Percentiles rank a stretch among this genome's conserved stretches.
Conservation (phyloP, 257 asterid species). For the Prunella vulgaris region DNA sequence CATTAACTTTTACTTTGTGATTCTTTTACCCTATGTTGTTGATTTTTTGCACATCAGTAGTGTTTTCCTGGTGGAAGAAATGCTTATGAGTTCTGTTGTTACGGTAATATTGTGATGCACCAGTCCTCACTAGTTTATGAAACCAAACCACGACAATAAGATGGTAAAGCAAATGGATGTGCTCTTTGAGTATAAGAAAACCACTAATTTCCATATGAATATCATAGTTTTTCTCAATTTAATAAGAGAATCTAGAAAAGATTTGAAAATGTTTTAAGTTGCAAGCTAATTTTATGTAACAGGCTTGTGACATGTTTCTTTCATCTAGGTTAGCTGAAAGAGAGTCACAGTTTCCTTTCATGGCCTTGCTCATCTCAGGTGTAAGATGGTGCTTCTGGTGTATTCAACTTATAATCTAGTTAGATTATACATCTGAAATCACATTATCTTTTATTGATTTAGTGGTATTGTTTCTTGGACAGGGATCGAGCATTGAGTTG, state of each 20-base stretch:
- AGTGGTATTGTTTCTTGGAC: too few relatives aligned
- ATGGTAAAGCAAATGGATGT: neutral
- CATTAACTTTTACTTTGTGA: too few relatives aligned
- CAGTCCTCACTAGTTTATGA: neutral
- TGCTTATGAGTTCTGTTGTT: too few relatives aligned
- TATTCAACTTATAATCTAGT: too few relatives aligned
- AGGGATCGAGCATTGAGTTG: too few relatives aligned
- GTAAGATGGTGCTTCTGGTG: too few relatives aligned
- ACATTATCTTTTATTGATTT: too few relatives aligned
- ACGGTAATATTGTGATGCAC: too few relatives aligned
- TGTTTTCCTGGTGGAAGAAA: neutral
- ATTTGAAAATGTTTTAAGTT: neutral
- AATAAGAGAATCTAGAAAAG: too few relatives aligned
- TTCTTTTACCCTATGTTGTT: too few relatives aligned
- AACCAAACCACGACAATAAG: neutral
- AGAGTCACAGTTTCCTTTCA: slow-evolving; percentile 74
- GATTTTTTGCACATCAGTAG: too few relatives aligned
- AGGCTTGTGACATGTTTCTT: slow-evolving; percentile 17
- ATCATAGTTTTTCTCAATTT: neutral
- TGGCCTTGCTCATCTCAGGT: slow-evolving; percentile 96
- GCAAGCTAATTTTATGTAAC: slow-evolving; percentile 3
- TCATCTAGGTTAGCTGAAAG: slow-evolving; percentile 67
- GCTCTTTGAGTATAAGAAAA: neutral
- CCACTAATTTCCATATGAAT: neutral
- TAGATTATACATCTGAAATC: too few relatives aligned